Evolutionary conservation across 2,329 filamentous ascomycete genomes (phyloP), one percentile per base, ranked within the genome.

Genomic region (Ascochyta rabiei): DNA sequence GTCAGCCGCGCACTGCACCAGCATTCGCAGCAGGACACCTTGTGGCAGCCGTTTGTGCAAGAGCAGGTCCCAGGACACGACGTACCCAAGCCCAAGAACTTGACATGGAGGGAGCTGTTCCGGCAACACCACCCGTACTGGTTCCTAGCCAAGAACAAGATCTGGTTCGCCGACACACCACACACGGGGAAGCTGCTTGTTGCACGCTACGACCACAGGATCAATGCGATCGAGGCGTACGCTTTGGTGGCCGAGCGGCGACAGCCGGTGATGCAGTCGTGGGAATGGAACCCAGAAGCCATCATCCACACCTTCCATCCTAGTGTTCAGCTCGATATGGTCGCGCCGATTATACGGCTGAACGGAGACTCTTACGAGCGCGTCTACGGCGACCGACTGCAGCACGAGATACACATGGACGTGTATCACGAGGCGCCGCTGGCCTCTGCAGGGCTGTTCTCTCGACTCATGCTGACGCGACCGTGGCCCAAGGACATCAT

Each of bases 161-260:
- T 97, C 60, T 97, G 93, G 93, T 93, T 96, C 68, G 84, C 86
- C 55, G 91, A 96, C 73, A 82, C 80, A 2, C 83, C 87, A 26
- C 81, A 91, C 42, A 87, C 84, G 1, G 93, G 93, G 0, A 89
- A 89, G 69, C 75, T 96, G 37, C 81, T 96, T 23, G 69, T 96
- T 34, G 82, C 84, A n/a, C 86, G 89, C 12, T 97, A 92, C 68
- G 86, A 96, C 69, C 83, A 86, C 40, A 77, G 84, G 4, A 81
- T 85, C 38, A 89, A 88, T 15, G 87, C 86, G 63, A 96, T 97
- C 51, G 90, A 95, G 75, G 91, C 86, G 3, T 91, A 93, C 70
- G 84, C 88, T 15, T 77, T 97, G 15, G 78, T 93, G 4, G 90
- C 89, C 1, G 83, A 86, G 47, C 82, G 86, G 47, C 78, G 77